These are phyloP conservation scores for Ehretia macrophylla DNA, from an alignment of 257 asterid species.

Conservation along the genomic window DNA sequence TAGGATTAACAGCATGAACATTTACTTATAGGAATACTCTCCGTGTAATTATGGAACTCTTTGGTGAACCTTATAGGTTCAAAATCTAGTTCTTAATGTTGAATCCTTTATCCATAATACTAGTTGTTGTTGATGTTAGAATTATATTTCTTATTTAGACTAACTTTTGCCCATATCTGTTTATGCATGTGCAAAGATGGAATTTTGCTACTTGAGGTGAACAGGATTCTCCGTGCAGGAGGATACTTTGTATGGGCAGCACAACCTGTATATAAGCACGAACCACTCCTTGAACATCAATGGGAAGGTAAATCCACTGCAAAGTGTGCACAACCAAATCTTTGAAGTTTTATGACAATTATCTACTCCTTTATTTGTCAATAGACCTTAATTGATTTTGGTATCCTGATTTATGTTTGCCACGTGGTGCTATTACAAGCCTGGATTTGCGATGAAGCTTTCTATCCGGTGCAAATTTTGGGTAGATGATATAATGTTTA, in stretches of 20 bases:
- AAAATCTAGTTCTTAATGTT: not conserved
- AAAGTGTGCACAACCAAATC: slow-evolving; percentile 6
- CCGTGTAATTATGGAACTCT: no score
- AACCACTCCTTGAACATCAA: slow-evolving; percentile 70
- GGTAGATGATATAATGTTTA: no score
- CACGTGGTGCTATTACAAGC: no score
- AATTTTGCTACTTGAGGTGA: slow-evolving; percentile 87
- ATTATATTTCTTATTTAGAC: not conserved
- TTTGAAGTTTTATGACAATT: not conserved
- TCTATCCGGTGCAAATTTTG: no score
- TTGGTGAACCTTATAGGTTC: not conserved
- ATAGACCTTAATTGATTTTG: no score
- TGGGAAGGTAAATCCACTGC: slow-evolving; percentile 69
- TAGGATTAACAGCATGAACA: no score
- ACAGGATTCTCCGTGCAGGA: slow-evolving; percentile 92
- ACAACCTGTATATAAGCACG: slow-evolving; percentile 95
- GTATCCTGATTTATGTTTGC: no score
- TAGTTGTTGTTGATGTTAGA: not conserved
- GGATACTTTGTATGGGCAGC: slow-evolving; percentile 98
- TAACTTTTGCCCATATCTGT: slow-evolving; percentile 9
- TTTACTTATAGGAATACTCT: no score
- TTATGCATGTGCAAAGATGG: slow-evolving; percentile 54
- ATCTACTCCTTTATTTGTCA: not conserved
- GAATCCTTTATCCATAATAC: no score
- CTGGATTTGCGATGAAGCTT: no score